phyloP scores from a whole-genome alignment of 345 rosid genomes.

The Laguncularia racemosa region DNA sequence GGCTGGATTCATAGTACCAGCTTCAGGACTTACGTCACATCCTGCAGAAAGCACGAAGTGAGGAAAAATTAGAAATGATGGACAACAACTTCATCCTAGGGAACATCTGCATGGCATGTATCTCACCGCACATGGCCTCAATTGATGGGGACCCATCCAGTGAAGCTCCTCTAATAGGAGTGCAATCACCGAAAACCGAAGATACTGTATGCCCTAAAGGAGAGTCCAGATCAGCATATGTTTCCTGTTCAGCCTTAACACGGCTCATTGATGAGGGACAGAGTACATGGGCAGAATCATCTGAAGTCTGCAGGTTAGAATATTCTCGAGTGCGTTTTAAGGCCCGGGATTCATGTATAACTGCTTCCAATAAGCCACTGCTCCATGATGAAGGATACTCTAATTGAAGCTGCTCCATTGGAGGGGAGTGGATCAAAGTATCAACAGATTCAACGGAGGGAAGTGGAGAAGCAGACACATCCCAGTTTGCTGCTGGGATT shows the following conservation, averaged over 20 bases:
- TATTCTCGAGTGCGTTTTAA: constrained; percentile 13
- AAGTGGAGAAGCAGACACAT: constrained; percentile 22
- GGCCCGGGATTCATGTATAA: constrained; percentile 25
- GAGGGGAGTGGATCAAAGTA: constrained; percentile 34
- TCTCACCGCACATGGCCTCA: constrained; percentile 17
- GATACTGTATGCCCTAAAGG: constrained; percentile 27
- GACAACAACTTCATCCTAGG: background rate
- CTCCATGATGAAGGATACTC: constrained; percentile 25
- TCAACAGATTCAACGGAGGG: constrained; percentile 33
- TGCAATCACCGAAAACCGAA: constrained; percentile 19
- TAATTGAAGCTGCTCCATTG: constrained; percentile 20
- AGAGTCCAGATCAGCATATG: constrained; percentile 26
- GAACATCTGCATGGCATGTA: constrained; percentile 1
- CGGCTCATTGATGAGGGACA: background rate
- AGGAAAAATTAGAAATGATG: background rate
- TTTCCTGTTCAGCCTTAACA: constrained; percentile 13
- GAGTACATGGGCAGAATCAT: constrained; percentile 4
- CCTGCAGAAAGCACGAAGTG: constrained; percentile 17
- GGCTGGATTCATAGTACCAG: background rate
- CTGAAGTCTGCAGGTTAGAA: constrained; percentile 2
- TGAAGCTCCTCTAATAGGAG: constrained; percentile 25
- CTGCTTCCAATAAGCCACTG: constrained; percentile 47
- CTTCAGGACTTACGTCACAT: constrained; percentile 12
- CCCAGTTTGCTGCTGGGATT: constrained; percentile 31
- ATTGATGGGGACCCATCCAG: constrained; percentile 15